Evolutionary conservation across 257 asterid species (phyloP).

Genomic region (Nicotiana knightiana): DNA sequence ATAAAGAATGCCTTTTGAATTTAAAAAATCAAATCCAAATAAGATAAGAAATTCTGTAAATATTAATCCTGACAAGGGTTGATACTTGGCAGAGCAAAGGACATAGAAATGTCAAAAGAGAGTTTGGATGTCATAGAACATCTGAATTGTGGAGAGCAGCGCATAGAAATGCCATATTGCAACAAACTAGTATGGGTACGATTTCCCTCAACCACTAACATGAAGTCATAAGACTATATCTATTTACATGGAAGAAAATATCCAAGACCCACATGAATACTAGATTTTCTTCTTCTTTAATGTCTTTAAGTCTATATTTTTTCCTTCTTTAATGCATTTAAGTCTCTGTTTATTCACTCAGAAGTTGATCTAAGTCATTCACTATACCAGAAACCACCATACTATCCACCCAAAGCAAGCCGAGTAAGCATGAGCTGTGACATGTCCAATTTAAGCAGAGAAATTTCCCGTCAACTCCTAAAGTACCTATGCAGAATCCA

Average conservation of each 20-base stretch:
- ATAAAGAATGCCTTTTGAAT: neutral
- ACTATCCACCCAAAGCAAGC: constrained; percentile 1
- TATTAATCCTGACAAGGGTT: neutral
- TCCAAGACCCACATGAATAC: neutral
- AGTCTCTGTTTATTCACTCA: neutral
- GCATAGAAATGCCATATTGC: neutral
- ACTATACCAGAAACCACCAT: neutral
- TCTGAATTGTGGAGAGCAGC: neutral
- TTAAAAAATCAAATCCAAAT: neutral
- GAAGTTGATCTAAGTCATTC: neutral
- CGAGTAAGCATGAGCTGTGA: neutral
- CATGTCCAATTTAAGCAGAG: neutral
- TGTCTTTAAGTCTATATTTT: neutral
- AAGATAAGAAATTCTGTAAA: neutral
- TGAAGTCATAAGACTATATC: neutral
- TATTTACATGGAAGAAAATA: neutral
- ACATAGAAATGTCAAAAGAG: neutral
- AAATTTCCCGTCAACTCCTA: neutral
- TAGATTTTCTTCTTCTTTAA: neutral
- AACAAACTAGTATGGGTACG: neutral
- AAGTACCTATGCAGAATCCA: neutral
- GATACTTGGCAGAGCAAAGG: neutral
- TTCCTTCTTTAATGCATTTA: neutral
- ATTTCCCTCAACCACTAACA: neutral
- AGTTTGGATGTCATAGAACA: constrained; percentile 1